Base-by-base conservation (phyloP, 1,284 basidiomycete species). In the Erythrobasidium hasegawianum region DNA sequence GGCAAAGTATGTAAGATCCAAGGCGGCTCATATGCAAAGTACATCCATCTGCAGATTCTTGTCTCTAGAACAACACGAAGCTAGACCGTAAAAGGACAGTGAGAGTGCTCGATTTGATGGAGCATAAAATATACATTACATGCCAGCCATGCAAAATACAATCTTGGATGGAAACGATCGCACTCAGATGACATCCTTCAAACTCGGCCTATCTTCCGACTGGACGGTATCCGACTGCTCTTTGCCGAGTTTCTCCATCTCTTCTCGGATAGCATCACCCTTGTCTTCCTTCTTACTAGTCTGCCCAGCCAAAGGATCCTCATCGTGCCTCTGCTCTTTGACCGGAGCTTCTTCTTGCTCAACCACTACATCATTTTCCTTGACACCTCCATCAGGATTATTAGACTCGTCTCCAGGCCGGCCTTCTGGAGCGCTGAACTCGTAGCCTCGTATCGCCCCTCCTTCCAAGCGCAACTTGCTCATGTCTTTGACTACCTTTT, bases 271-370 rank as follows among this genome's bases (percentile, higher is more conserved):
- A 33, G 20, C 53, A 41, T 64, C 61, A 33, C 61, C 61, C 45
- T 47, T 33, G 27, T 64, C 61, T 20, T 8, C 54, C 41, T 26
- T 43, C 11, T 47, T 20, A 2, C 41, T 9, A 22, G 13, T 24
- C 26, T 64, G 26, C 29, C 38, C 24, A 40, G 29, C 20, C 11
- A 57, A 29, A 26, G 54, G 61, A 45, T 57, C 61, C n/a, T n/a
- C n/a, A 20, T 45, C 45, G 40, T 64, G 29, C 10, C 61, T 27
- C 29, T 29, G 52, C 40, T 43, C 38, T 16, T 55, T 18, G n/a
- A 57, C 54, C 14, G 53, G 53, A 13, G 61, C 61, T 50, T 64
- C 61, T 39, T 64, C 61, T 29, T 49, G 45, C 27, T 57, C 61
- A 18, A 64, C 9, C 7, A 57, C 54, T 56, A 55, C 53, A 45